phyloP scores from a whole-genome alignment of 441 rosid species.

The Arabidopsis lyrata region DNA sequence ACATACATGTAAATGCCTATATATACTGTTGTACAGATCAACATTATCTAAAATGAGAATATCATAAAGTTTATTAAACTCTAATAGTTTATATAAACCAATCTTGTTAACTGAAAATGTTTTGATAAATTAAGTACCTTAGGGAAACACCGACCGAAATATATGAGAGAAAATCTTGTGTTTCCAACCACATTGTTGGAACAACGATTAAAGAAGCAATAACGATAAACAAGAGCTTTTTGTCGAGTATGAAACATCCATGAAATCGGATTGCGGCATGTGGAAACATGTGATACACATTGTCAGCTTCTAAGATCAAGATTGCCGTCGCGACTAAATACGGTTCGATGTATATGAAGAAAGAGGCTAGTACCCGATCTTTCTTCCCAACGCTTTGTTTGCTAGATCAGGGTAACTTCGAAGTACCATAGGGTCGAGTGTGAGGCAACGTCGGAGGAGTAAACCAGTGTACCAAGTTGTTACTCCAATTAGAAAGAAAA shows the following conservation, averaged over 20 bases:
- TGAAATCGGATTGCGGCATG: background rate
- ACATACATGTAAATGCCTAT: too few species aligned
- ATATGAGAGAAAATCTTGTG: slow-evolving; percentile 7
- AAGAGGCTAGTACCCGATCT: background rate
- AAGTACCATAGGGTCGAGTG: slow-evolving; percentile 5
- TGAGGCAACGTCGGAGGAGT: slow-evolving; percentile 18
- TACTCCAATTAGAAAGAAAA: slow-evolving; percentile 3
- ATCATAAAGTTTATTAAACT: too few species aligned
- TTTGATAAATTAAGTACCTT: slow-evolving; percentile 49
- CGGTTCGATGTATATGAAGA: background rate
- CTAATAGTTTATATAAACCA: too few species aligned
- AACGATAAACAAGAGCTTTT: background rate
- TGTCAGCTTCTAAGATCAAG: slow-evolving; percentile 25
- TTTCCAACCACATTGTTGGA: slow-evolving; percentile 23
- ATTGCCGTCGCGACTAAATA: slow-evolving; percentile 4
- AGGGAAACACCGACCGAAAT: slow-evolving; percentile 47
- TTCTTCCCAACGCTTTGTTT: background rate
- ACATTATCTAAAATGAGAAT: too few species aligned
- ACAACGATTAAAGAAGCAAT: background rate
- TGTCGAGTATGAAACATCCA: slow-evolving; percentile 7
- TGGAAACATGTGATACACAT: slow-evolving; percentile 22
- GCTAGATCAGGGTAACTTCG: slow-evolving; percentile 6
- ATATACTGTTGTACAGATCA: too few species aligned
- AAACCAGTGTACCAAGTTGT: slow-evolving; percentile 11
- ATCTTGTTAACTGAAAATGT: too few species aligned